Evolutionary conservation across 441 rosid species (phyloP).

Genomic region (Aleurites moluccanus): DNA sequence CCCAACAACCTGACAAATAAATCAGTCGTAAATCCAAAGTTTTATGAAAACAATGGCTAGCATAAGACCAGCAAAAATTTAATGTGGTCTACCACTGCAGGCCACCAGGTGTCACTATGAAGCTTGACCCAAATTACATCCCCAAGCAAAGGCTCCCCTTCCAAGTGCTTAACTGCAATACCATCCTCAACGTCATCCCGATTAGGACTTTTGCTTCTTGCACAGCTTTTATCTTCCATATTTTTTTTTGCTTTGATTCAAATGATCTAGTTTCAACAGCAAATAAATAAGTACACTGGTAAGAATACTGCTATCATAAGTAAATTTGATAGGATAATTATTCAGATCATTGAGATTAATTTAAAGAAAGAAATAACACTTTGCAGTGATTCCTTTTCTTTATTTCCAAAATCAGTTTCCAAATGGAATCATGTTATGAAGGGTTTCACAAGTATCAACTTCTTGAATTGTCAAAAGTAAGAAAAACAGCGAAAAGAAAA

Average conservation of each 20-base stretch:
- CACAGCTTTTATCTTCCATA: conserved; percentile 25
- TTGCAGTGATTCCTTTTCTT: not conserved
- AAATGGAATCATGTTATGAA: not conserved
- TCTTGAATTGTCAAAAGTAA: not conserved
- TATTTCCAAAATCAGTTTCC: not conserved
- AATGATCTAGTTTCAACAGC: conserved; percentile 18
- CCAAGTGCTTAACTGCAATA: conserved; percentile 22
- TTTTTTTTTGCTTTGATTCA: conserved; percentile 14
- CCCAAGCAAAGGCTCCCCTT: conserved; percentile 33
- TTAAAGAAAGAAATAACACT: not conserved
- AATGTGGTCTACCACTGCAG: conserved; percentile 46
- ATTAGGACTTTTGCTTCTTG: conserved; percentile 20
- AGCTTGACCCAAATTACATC: conserved; percentile 49
- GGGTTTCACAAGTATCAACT: not conserved
- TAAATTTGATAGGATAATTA: too few relatives aligned
- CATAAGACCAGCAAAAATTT: conserved; percentile 12
- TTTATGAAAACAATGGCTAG: not conserved
- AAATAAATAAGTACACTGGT: not conserved
- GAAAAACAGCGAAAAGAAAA: not conserved
- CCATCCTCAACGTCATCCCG: conserved; percentile 15
- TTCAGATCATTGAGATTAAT: too few relatives aligned
- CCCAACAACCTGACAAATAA: conserved; percentile 45
- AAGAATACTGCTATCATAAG: not conserved
- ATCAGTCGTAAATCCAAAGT: conserved; percentile 14
- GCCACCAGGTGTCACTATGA: conserved; percentile 53